Evolutionary conservation across 2,329 filamentous ascomycete species (phyloP).

Genomic region (Diaporthe nobilis): DNA sequence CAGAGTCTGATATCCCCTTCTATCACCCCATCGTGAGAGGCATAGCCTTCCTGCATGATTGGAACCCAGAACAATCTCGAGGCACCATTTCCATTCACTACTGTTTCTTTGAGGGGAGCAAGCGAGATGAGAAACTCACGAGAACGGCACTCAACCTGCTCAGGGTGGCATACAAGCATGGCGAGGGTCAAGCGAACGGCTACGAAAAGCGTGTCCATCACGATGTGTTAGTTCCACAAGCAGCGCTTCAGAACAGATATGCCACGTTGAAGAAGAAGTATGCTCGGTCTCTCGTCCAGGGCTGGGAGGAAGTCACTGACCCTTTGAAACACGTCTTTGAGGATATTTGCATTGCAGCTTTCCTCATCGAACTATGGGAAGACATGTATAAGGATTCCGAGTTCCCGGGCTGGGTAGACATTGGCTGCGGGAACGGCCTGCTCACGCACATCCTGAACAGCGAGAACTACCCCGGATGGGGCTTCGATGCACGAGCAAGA

Average conservation of each 20-base stretch:
- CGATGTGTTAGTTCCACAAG: constrained; percentile 84
- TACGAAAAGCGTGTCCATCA: constrained; percentile 88
- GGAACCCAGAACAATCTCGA: constrained; percentile 57
- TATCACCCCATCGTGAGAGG: constrained; percentile 86
- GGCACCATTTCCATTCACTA: constrained; percentile 74
- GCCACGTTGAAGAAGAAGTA: constrained; percentile 84
- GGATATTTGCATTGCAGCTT: constrained; percentile 90
- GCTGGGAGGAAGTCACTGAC: constrained; percentile 90
- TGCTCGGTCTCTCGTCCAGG: constrained; percentile 76
- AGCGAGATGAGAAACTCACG: constrained; percentile 63
- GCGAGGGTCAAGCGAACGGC: constrained; percentile 73
- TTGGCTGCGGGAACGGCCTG: constrained; percentile 95
- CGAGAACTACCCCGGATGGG: constrained; percentile 89
- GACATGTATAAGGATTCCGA: constrained; percentile 77
- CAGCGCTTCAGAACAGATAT: constrained; percentile 86
- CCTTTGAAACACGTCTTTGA: constrained; percentile 96
- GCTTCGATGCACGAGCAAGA: constrained; percentile 89
- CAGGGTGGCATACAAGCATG: constrained; percentile 79
- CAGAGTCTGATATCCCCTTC: constrained; percentile 78
- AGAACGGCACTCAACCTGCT: constrained; percentile 80
- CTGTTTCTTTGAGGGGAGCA: constrained; percentile 61
- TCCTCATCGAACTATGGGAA: constrained; percentile 91
- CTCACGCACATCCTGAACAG: constrained; percentile 84
- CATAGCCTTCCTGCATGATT: constrained; percentile 83
- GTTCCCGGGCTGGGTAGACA: constrained; percentile 94